Evolutionary conservation across 2,329 filamentous ascomycete genomes (phyloP), one percentile per base, ranked within the genome.

Genomic region (Pseudogymnoascus sp.): DNA sequence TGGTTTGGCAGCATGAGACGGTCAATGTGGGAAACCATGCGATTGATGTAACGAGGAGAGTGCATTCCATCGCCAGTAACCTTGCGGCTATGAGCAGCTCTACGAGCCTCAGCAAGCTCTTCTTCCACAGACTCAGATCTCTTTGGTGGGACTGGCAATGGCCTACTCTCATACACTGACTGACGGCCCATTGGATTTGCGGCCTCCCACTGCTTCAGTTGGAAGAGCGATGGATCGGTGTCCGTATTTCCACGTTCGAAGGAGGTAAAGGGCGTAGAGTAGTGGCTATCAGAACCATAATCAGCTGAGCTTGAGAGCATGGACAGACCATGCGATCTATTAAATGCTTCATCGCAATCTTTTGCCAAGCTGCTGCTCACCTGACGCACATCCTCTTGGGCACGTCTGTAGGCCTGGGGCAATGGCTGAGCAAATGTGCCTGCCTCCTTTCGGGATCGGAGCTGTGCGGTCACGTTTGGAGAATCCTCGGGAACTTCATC

Each of bases 261-360:
- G 16, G 60, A 61, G 19, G 60, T 25, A 19, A 61, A 61, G 1
- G 60, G 60, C 4, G 60, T 61, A 5, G 60, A 61, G n/a, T 61
- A 37, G 19, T 41, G 60, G 60, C 23, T 41, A 61, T 61, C 48
- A 57, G 48, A 34, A 25, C 48, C 48, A 19, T 34, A 57, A 13
- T 57, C 48, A 7, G 25, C 25, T 57, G 48, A 57, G 48, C 48
- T 57, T 57, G 48, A 57, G n/a, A 57, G 25, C 25, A 57, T 31
- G 5, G 48, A 57, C 13, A 57, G 3, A 7, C 13, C 25, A 34
- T 57, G 25, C 2, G 7, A n/a, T 5, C 7, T 61, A 72, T 91
- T 93, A 78, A 98, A 97, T 1, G 93, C 93, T 71, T 95, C 90
- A 72, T 98, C 93, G 72, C 93, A 96, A 65, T 95, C 90, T 75